Evolutionary conservation across 192 early-diverging fungal species (phyloP).

Genomic region (Chytriomyces sp.): DNA sequence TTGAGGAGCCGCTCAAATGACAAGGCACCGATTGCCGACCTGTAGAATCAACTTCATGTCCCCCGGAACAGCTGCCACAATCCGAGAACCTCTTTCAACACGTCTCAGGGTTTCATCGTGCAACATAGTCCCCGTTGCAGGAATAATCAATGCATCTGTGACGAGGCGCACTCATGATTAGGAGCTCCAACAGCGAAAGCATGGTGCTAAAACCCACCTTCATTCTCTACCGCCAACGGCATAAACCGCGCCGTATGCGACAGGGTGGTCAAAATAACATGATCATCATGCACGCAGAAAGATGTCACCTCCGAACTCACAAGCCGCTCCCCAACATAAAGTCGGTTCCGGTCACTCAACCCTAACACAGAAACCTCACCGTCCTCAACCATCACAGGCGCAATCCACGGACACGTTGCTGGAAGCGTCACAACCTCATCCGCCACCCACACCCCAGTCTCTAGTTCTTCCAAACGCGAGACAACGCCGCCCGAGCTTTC

Average conservation of each 20-base stretch:
- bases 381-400: slow-evolving; percentile 20
- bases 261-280: slow-evolving; percentile 83
- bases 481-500: slow-evolving; percentile 27
- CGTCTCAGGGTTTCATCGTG: slow-evolving; percentile 54
- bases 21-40: slow-evolving; percentile 34
- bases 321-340: slow-evolving; percentile 75
- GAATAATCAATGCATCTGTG: slow-evolving; percentile 22
- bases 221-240: slow-evolving; percentile 34
- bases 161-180: no score
- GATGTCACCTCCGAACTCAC: slow-evolving; percentile 82
- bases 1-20: not conserved
- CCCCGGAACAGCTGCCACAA: slow-evolving; percentile 74
- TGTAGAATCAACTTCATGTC: slow-evolving; percentile 74
- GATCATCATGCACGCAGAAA: slow-evolving; percentile 79
- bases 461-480: not conserved
- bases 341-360: slow-evolving; percentile 74
- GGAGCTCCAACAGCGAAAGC: not conserved
- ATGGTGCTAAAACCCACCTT: not conserved
- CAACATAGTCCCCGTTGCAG: not conserved
- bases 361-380: slow-evolving; percentile 61
- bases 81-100: slow-evolving; percentile 89
- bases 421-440: slow-evolving; percentile 14
- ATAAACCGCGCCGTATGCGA: slow-evolving; percentile 80
- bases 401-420: slow-evolving; percentile 62
- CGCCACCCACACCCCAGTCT: slow-evolving; percentile 4